Base-by-base conservation (phyloP, 371 early-diverging fungal species). In the Mortierella sp. region DNA sequence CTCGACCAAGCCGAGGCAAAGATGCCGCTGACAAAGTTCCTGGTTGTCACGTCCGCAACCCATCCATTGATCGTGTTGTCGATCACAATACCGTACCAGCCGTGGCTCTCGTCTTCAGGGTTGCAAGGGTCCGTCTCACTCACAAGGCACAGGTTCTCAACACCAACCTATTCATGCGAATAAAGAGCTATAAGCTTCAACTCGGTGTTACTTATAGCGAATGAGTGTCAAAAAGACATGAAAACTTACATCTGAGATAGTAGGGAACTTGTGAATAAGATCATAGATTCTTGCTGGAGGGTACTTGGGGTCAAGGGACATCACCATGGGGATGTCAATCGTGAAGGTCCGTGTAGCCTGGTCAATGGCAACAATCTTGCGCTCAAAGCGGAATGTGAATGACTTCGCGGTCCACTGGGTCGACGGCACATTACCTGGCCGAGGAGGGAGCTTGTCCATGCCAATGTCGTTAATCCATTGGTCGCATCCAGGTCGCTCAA, bases 31-130 rank as follows among this genome's bases (percentile, higher is more conserved):
- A 74, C 86, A 69, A 86, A 86, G 34, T 72, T 53, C 77, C 31
- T 69, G 3, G 83, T 82, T 0, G 86, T 86, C 70, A 86, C 86
- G 64, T 86, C 86, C 0, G 86, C 86, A 50, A 82, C 83, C 86
- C 86, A 86, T 10, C 86, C 76, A 57, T 86, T 31, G 10, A 79
- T 37, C 0, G 83, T 75, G 34, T 75, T 82, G 44, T 82, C 78
- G n/a, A 86, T 24, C 4, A 82, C 72, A 26, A 86, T 44, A 9
- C 72, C 86, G 54, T 82, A 82, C 86, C 86, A 86, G 28, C 74
- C 82, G 37, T 86, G 86, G 21, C 54, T 74, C 71, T 86, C 86
- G 57, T 86, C 86, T 37, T 79, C 75, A 8, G 77, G 74, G 21
- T 78, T 74, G 10, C 46, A 51, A 24, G 64, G 69, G 37, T 82